Conservation (phyloP, 441 rosid genomes). For the Gossypium lobatum region DNA sequence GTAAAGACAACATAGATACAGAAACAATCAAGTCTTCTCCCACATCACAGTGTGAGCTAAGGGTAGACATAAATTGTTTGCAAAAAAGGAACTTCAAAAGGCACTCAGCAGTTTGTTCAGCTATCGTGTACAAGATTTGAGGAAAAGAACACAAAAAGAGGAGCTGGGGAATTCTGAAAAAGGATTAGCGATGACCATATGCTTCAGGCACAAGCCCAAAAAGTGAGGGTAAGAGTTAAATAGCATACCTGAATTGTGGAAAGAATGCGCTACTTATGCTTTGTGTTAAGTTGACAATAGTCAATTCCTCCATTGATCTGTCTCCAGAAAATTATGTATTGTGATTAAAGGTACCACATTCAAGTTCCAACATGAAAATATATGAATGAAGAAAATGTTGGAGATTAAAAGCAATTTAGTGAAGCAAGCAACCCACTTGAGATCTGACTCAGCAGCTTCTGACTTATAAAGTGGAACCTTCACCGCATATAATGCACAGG, state of each 20-base stretch:
- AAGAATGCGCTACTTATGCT: constrained; percentile 68
- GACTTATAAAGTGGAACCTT: constrained; percentile 30
- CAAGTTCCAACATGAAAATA: constrained; percentile 13
- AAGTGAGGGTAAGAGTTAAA: constrained; percentile 11
- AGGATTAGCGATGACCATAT: not conserved
- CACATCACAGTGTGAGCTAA: not conserved
- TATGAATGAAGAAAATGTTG: constrained; percentile 1
- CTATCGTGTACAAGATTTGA: not conserved
- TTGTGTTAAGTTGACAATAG: constrained; percentile 46
- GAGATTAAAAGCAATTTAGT: constrained; percentile 4
- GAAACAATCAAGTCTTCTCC: not conserved
- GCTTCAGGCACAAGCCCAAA: not conserved
- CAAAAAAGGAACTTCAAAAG: not conserved
- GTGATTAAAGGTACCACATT: not conserved
- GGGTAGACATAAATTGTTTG: not conserved
- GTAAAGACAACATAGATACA: not conserved
- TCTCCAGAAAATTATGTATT: constrained; percentile 31
- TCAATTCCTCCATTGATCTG: constrained; percentile 35
- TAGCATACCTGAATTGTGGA: constrained; percentile 73
- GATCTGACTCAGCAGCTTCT: constrained; percentile 29
- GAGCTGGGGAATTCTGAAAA: not conserved
- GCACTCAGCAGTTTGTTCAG: not conserved
- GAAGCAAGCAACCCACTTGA: constrained; percentile 46
- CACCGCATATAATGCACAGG: constrained; percentile 68
- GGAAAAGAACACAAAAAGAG: not conserved